phyloP scores from a whole-genome alignment of 257 asterid genomes.

The Datura wrightii region DNA sequence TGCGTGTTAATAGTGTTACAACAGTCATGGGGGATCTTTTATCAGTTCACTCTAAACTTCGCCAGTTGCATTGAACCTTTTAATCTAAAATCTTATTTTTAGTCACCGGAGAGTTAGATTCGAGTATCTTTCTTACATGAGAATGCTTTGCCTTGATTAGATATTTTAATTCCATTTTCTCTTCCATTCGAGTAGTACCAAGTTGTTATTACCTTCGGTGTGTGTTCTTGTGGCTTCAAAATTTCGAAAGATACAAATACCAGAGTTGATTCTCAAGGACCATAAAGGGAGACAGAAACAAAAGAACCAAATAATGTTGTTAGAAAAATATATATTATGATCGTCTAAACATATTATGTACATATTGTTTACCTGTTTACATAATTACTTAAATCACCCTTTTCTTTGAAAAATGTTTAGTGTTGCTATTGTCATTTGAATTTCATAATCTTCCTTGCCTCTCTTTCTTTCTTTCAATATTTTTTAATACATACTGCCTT shows the following conservation, averaged over 20 bases:
- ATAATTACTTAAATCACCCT: background rate
- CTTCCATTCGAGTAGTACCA: background rate
- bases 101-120: background rate
- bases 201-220: background rate
- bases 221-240: background rate
- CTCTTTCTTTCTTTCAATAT: background rate
- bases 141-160: background rate
- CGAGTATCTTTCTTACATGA: background rate
- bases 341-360: background rate
- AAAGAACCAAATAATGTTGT: background rate
- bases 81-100: background rate
- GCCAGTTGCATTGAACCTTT: background rate
- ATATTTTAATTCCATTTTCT: background rate
- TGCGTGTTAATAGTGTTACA: background rate
- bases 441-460: background rate
- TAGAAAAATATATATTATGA: background rate
- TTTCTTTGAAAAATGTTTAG: background rate
- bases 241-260: background rate
- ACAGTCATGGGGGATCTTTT: background rate
- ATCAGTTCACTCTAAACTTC: background rate
- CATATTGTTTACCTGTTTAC: background rate
- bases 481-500: too few relatives aligned
- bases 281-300: background rate
- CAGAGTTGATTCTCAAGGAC: slow-evolving; percentile 16
- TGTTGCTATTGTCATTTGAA: background rate